Percentiles rank a stretch among this genome's conserved stretches.
These are phyloP conservation scores for Russula emetica DNA, from an alignment of 768 basidiomycete genomes.

Conservation along the genomic window DNA sequence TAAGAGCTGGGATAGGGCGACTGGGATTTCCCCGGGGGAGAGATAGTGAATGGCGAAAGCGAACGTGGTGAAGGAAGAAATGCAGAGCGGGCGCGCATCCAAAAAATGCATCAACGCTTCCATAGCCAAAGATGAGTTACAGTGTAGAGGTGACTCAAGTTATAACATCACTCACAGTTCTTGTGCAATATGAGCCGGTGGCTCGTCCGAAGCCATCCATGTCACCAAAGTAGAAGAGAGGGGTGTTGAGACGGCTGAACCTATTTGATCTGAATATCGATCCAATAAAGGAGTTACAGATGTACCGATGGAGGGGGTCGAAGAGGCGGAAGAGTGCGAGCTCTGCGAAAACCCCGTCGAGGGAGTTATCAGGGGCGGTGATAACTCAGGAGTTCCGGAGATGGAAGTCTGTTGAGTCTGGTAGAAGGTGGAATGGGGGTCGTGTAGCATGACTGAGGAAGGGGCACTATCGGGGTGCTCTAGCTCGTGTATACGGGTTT, in stretches of 20 bases:
- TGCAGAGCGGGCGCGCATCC: conserved; percentile 56
- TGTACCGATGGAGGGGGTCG: conserved; percentile 19
- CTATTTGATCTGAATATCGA: conserved; percentile 7
- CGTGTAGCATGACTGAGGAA: conserved; percentile 24
- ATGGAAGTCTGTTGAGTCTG: conserved; percentile 14
- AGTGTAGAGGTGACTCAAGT: neutral
- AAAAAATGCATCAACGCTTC: conserved; percentile 55
- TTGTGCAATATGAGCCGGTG: conserved; percentile 13
- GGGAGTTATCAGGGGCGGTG: neutral
- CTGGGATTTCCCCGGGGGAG: conserved; percentile 34
- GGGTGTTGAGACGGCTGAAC: neutral
- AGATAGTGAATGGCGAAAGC: conserved; percentile 40
- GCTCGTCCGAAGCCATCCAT: conserved; percentile 20
- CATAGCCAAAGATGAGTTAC: neutral
- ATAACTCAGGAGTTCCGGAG: neutral
- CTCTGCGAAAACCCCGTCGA: conserved; percentile 5
- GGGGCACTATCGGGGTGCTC: conserved; percentile 25
- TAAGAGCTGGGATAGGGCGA: conserved; percentile 37
- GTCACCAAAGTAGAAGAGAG: conserved; percentile 4
- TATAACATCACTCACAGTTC: conserved; percentile 22
- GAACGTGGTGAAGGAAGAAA: conserved; percentile 55
- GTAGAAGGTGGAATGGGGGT: conserved; percentile 23
- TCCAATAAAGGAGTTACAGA: neutral
- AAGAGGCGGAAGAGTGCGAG: conserved; percentile 17
- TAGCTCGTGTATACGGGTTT: conserved; percentile 43